These are phyloP conservation scores for Capsella bursapastoris DNA, from an alignment of 345 rosid genomes.

Conservation along the genomic window DNA sequence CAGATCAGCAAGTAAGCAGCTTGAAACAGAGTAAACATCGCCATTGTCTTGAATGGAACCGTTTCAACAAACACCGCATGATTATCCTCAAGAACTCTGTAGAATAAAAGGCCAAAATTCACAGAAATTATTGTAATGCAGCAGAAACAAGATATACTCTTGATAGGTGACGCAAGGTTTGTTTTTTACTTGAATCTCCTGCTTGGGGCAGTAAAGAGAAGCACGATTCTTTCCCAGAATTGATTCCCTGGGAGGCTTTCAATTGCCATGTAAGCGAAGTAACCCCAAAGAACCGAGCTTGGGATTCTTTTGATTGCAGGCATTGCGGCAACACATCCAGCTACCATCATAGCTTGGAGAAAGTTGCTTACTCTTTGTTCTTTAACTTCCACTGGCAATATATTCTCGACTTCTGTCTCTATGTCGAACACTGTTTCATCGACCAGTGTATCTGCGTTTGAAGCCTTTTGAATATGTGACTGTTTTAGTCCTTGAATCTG, in stretches of 20 bases:
- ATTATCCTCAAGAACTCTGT: constrained; percentile 76
- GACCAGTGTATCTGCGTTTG: constrained; percentile 56
- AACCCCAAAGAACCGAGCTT: constrained; percentile 93
- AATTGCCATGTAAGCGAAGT: constrained; percentile 93
- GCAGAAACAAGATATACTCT: background rate
- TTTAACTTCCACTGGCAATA: constrained; percentile 91
- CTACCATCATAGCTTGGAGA: constrained; percentile 86
- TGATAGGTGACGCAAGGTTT: constrained; percentile 11
- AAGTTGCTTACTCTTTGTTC: constrained; percentile 93
- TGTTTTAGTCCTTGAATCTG: constrained; percentile 67
- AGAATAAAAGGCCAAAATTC: constrained; percentile 17
- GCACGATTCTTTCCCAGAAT: constrained; percentile 90
- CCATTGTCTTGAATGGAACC: constrained; percentile 84
- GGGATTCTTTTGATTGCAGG: constrained; percentile 85
- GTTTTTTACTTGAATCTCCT: constrained; percentile 79
- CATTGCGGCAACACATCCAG: constrained; percentile 88
- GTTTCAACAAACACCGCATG: constrained; percentile 88
- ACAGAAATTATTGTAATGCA: background rate
- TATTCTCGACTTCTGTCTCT: constrained; percentile 83
- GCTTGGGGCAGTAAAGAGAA: constrained; percentile 85
- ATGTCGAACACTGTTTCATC: constrained; percentile 75
- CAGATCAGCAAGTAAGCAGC: constrained; percentile 71
- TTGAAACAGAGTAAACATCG: constrained; percentile 80
- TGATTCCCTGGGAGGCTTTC: constrained; percentile 97
- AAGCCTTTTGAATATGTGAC: constrained; percentile 64